These are phyloP conservation scores for Ecytonucleospora hepatopenaei DNA, from an alignment of 371 early-diverging fungal genomes.

Conservation along the genomic window DNA sequence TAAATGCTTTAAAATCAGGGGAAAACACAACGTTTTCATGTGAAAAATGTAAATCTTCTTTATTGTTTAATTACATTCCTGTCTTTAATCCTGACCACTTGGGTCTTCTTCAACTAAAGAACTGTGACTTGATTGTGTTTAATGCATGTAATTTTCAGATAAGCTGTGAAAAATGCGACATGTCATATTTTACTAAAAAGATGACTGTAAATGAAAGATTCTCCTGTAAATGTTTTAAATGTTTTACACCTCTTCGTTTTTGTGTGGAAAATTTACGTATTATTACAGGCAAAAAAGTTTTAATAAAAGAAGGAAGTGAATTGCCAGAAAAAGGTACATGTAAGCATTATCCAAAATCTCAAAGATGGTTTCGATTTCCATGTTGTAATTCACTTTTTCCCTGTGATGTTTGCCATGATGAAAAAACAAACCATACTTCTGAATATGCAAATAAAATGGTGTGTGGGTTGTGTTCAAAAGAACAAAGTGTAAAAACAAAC, in stretches of 20 bases:
- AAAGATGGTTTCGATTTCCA: slow-evolving; percentile 84
- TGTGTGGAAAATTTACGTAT: slow-evolving; percentile 61
- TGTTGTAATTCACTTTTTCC: slow-evolving; percentile 73
- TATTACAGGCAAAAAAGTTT: slow-evolving; percentile 58
- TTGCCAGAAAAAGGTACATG: slow-evolving; percentile 66
- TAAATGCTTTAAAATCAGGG: background rate
- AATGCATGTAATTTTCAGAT: slow-evolving; percentile 34
- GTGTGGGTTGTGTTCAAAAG: slow-evolving; percentile 77
- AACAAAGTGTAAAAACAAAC: slow-evolving; percentile 62
- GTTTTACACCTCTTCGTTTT: slow-evolving; percentile 62
- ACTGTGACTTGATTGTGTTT: slow-evolving; percentile 23
- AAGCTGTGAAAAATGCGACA: slow-evolving; percentile 26
- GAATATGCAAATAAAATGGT: slow-evolving; percentile 66
- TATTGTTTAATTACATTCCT: slow-evolving; percentile 30
- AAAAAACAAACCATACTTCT: slow-evolving; percentile 60
- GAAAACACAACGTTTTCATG: background rate
- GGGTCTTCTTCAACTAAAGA: slow-evolving; percentile 32
- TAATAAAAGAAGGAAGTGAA: slow-evolving; percentile 42
- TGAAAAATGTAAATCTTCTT: slow-evolving; percentile 14
- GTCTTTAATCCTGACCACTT: slow-evolving; percentile 12
- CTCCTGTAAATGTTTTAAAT: slow-evolving; percentile 52
- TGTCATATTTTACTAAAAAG: slow-evolving; percentile 29
- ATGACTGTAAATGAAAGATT: slow-evolving; percentile 6
- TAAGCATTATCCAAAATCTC: slow-evolving; percentile 74
- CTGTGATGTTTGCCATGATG: slow-evolving; percentile 81